These are phyloP conservation scores for Salvia rosmarinus DNA, from an alignment of 257 asterid species.

Conservation along the genomic window DNA sequence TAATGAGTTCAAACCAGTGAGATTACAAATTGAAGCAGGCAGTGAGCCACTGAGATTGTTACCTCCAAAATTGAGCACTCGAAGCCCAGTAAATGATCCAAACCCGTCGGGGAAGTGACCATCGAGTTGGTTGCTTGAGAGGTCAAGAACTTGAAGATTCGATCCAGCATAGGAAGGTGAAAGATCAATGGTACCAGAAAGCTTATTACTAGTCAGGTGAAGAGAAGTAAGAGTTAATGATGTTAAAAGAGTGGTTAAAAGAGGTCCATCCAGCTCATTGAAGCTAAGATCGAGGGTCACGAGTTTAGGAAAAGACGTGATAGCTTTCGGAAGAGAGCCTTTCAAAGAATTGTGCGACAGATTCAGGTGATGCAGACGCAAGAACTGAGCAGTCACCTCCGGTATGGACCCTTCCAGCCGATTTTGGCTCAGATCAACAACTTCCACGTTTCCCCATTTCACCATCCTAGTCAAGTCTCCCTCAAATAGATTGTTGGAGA, in stretches of 20 bases:
- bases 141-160: constrained; percentile 62
- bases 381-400: constrained; percentile 75
- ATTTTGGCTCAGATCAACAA: constrained; percentile 86
- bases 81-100: constrained; percentile 60
- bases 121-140: constrained; percentile 62
- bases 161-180: constrained; percentile 54
- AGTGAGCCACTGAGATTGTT: constrained; percentile 77
- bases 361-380: constrained; percentile 77
- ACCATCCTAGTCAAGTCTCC: constrained; percentile 69
- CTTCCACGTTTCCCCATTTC: constrained; percentile 85
- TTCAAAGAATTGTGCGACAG: constrained; percentile 66
- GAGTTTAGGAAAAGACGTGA: constrained; percentile 70
- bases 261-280: constrained; percentile 72
- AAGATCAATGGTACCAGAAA: constrained; percentile 64
- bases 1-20: constrained; percentile 51
- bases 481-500: constrained; percentile 70
- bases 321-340: constrained; percentile 68
- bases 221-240: constrained; percentile 69
- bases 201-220: constrained; percentile 64
- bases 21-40: constrained; percentile 59
- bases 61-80: constrained; percentile 61
- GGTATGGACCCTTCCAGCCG: constrained; percentile 70
- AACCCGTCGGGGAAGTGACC: constrained; percentile 71
- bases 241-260: constrained; percentile 58
- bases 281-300: constrained; percentile 77